Evolutionary conservation across 2,329 filamentous ascomycete species (phyloP), one percentile per base, ranked within the genome.

Genomic region (Penicillium sp.): DNA sequence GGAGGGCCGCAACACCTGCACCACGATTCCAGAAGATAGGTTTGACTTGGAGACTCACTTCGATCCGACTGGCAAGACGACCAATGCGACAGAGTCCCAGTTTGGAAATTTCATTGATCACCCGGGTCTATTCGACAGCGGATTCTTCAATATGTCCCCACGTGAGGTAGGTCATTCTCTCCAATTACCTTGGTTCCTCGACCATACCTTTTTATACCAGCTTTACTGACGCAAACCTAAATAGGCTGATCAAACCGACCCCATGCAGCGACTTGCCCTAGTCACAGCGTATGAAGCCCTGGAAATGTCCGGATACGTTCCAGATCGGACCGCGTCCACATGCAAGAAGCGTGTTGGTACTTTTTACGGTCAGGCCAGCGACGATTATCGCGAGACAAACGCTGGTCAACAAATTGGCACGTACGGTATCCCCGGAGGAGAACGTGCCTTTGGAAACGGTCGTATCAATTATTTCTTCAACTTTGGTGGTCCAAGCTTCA

Each of bases 221-320:
- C n/a, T n/a, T n/a, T n/a, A n/a, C n/a, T n/a, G 9, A 10, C 36
- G 22, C 27, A 5, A 33, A 33, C 31, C n/a, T 3, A 11, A n/a
- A 18, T 9, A 91, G 71, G 88, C 88, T n/a, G 81, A 82, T 49
- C 86, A 90, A 67, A 90, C 86, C 0, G 89, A 92, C 67, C 89
- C 89, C 0, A 89, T 88, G 83, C 88, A 90, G 64, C 81, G 89
- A 59, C 77, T 92, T 54, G 85, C 86, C 2, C 73, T 92, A n/a
- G 81, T 85, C 10, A 90, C 87, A 1, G 87, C 87, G 0, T 92
- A 90, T 62, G 88, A 92, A 65, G 88, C 89, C 0, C 75, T 92
- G 40, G 89, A 94, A 67, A 87, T 87, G 82, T 84, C 86, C 18
- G 89, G 88, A 1, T 50, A 88, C 62, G 83, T 89, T 6, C 83